Evolutionary conservation across 306 rosid species (phyloP).

Genomic region (Prosopis cineraria): DNA sequence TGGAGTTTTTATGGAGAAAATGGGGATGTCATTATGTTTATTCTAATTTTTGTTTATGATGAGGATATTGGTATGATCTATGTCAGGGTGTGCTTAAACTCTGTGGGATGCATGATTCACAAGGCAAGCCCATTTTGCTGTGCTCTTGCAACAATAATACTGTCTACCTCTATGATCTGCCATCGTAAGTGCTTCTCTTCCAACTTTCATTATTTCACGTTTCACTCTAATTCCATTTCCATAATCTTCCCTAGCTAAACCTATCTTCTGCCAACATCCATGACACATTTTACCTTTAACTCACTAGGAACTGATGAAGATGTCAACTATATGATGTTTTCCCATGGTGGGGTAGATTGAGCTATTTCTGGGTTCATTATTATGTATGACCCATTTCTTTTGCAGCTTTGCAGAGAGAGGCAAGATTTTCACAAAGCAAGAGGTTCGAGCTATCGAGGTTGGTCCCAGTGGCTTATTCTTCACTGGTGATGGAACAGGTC

Average conservation of each 20-base stretch:
- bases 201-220: background rate
- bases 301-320: background rate
- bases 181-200: slow-evolving; percentile 74
- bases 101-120: slow-evolving; percentile 89
- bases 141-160: slow-evolving; percentile 90
- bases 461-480: slow-evolving; percentile 91
- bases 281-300: background rate
- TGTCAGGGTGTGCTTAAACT: slow-evolving; percentile 81
- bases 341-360: background rate
- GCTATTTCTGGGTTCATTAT: slow-evolving; percentile 21
- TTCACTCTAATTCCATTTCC: background rate
- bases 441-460: slow-evolving; percentile 72
- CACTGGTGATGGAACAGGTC: slow-evolving; percentile 93
- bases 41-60: background rate
- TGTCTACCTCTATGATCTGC: slow-evolving; percentile 88
- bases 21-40: background rate
- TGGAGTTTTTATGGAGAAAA: background rate
- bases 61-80: slow-evolving; percentile 22
- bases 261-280: background rate
- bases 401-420: slow-evolving; percentile 92
- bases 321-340: background rate
- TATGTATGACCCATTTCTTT: slow-evolving; percentile 17
- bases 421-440: slow-evolving; percentile 71
- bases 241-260: background rate
- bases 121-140: slow-evolving; percentile 83